These are phyloP conservation scores for Kodamaea hsintzibuensis DNA, from an alignment of 805 yeast species.

Conservation along the genomic window DNA sequence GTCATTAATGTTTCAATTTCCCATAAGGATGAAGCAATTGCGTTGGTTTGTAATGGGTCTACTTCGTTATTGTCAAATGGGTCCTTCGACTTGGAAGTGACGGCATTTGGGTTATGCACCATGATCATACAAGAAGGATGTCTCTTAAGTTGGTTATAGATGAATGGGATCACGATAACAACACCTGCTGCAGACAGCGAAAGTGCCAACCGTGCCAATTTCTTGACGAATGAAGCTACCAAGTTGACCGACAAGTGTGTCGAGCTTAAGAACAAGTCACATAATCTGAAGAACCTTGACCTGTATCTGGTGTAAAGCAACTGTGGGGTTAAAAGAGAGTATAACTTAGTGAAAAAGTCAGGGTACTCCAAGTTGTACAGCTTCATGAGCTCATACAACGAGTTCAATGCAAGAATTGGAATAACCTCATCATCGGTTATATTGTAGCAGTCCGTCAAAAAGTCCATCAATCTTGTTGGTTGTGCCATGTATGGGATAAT, in stretches of 20 bases:
- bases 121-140: slow-evolving; percentile 94
- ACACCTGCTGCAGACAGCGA: slow-evolving; percentile 86
- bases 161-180: slow-evolving; percentile 84
- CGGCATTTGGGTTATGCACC: slow-evolving; percentile 55
- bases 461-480: slow-evolving; percentile 89
- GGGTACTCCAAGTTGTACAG: slow-evolving; percentile 87
- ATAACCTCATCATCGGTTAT: slow-evolving; percentile 45
- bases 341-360: slow-evolving; percentile 79
- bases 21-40: slow-evolving; percentile 88
- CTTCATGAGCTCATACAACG: slow-evolving; percentile 82
- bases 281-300: slow-evolving; percentile 82
- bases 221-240: slow-evolving; percentile 87
- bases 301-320: slow-evolving; percentile 77
- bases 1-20: slow-evolving; percentile 76
- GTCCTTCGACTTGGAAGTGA: slow-evolving; percentile 39
- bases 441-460: slow-evolving; percentile 82
- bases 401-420: slow-evolving; percentile 80
- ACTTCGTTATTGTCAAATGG: slow-evolving; percentile 62
- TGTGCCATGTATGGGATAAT: slow-evolving; percentile 77
- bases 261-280: slow-evolving; percentile 82
- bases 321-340: slow-evolving; percentile 73
- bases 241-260: slow-evolving; percentile 82
- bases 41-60: slow-evolving; percentile 79
- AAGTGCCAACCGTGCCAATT: slow-evolving; percentile 70
- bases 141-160: slow-evolving; percentile 82